phyloP scores from a whole-genome alignment of 306 rosid genomes.

The Quillaja saponaria region DNA sequence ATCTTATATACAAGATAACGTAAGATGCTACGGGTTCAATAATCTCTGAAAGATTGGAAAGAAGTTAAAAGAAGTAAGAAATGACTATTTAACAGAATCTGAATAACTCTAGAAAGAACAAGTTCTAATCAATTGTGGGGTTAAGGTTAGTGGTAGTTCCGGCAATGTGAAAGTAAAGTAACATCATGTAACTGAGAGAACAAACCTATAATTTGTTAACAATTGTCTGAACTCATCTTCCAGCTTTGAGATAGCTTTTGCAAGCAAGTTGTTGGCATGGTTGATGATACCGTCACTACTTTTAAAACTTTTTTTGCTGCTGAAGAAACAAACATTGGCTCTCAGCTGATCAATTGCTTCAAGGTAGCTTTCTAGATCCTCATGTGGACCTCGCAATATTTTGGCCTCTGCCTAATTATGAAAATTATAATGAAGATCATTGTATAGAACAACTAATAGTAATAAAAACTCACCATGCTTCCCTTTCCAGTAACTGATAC shows the following conservation, averaged over 20 bases:
- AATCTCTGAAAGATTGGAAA: no score
- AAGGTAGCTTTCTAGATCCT: slow-evolving; percentile 89
- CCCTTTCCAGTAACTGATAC: slow-evolving; percentile 9
- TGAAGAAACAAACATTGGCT: slow-evolving; percentile 59
- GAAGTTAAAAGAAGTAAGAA: no score
- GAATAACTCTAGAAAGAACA: no score
- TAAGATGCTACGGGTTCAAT: no score
- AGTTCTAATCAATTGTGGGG: no score
- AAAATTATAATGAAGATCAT: slow-evolving; percentile 11
- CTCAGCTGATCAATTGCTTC: slow-evolving; percentile 83
- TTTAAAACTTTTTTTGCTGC: slow-evolving; percentile 58
- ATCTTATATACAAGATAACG: no score
- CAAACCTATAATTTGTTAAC: slow-evolving; percentile 77
- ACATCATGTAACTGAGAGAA: slow-evolving; percentile 16
- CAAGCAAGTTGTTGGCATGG: slow-evolving; percentile 75
- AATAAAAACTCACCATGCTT: neutral
- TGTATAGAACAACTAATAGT: neutral
- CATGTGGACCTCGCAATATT: slow-evolving; percentile 92
- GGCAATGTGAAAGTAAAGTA: neutral
- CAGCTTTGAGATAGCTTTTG: slow-evolving; percentile 86
- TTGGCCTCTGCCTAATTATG: slow-evolving; percentile 86
- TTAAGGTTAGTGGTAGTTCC: neutral
- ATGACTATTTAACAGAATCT: no score
- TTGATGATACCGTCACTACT: slow-evolving; percentile 58
- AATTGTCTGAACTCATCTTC: slow-evolving; percentile 92